Percentiles rank a stretch among this genome's conserved stretches.
These are phyloP conservation scores for Gnaphalium uliginosum DNA, from an alignment of 129 eudicot species.

Conservation along the genomic window DNA sequence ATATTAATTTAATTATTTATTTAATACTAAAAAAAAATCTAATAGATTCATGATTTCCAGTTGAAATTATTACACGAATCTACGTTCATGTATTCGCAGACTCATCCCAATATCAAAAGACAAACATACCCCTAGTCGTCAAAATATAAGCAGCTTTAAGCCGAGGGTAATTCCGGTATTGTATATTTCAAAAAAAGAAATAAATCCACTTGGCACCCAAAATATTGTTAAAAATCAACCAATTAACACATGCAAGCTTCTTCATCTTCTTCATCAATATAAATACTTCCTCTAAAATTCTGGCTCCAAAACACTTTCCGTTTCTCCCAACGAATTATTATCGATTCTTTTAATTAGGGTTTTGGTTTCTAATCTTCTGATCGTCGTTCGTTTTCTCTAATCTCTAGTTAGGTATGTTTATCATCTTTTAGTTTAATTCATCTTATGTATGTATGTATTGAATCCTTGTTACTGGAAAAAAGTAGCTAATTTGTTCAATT, in stretches of 20 bases:
- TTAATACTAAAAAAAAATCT: not conserved
- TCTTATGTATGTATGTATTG: not conserved
- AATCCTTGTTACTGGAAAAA: too few species aligned
- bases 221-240: not conserved
- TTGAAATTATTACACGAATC: slow-evolving; percentile 16
- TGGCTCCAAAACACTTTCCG: not conserved
- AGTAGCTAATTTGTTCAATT: too few species aligned
- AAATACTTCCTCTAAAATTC: too few species aligned
- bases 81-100: not conserved
- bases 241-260: not conserved
- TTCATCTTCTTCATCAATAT: not conserved
- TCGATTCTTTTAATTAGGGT: too few species aligned
- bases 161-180: slow-evolving; percentile 13
- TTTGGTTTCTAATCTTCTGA: not conserved
- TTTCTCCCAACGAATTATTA: not conserved
- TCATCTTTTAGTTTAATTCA: not conserved
- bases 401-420: not conserved
- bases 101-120: not conserved
- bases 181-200: not conserved
- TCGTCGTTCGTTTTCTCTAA: not conserved
- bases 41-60: not conserved
- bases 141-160: not conserved
- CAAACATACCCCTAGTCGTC: not conserved
- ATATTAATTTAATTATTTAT: too few species aligned
- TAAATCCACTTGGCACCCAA: not conserved